A percentile compares a stretch with the other conserved stretches of the same genome.
Conservation (phyloP, 306 rosid species). For the Nissolia schottii region DNA sequence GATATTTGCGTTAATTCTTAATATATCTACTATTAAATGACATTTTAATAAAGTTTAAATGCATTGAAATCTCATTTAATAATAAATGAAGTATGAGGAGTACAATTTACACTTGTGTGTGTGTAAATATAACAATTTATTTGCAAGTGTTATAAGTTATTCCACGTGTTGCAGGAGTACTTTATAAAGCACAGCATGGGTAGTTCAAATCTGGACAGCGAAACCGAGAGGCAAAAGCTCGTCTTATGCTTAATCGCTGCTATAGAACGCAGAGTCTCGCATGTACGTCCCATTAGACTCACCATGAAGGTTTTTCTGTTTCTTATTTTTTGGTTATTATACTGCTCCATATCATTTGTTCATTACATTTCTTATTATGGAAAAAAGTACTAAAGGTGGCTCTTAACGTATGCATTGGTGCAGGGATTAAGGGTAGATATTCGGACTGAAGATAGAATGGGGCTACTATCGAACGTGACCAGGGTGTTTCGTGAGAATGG, state of each 20-base stretch:
- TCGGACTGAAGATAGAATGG: slow-evolving; percentile 49
- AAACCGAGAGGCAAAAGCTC: slow-evolving; percentile 56
- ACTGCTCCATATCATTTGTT: background rate
- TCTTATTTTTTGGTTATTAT: background rate
- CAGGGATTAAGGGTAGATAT: slow-evolving; percentile 72
- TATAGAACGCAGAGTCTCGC: slow-evolving; percentile 76
- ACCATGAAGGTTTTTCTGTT: background rate
- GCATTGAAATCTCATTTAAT: no score
- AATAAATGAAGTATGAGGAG: no score
- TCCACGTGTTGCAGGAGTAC: slow-evolving; percentile 50
- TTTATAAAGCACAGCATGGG: slow-evolving; percentile 50
- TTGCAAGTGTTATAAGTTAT: no score
- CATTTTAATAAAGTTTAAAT: no score
- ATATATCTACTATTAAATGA: no score
- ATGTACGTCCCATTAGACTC: slow-evolving; percentile 36
- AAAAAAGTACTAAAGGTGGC: background rate
- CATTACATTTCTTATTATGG: background rate
- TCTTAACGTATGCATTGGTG: background rate
- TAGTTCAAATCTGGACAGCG: slow-evolving; percentile 32
- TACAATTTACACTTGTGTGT: no score
- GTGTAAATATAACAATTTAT: no score
- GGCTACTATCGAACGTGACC: slow-evolving; percentile 60
- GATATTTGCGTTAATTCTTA: no score
- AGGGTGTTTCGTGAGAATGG: slow-evolving; percentile 70
- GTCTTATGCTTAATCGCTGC: slow-evolving; percentile 67